Conservation (phyloP, 2,329 filamentous ascomycete genomes). For the Trichophyton simii region DNA sequence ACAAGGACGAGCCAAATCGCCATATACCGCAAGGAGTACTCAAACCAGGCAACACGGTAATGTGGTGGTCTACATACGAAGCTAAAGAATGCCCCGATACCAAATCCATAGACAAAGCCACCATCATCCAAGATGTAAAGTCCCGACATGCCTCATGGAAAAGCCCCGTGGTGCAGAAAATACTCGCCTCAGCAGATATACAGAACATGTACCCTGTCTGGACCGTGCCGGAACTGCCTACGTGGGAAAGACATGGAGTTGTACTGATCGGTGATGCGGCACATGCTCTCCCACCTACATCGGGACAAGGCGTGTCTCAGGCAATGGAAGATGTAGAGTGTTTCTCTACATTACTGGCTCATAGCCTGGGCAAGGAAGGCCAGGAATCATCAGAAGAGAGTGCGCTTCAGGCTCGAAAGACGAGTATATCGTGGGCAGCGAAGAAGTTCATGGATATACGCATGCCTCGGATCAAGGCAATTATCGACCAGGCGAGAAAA, state of each 20-base stretch:
- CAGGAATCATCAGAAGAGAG: neutral
- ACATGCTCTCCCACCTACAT: conserved; percentile 43
- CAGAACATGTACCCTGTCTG: conserved; percentile 39
- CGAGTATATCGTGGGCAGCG: conserved; percentile 19
- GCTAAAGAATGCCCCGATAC: conserved; percentile 23
- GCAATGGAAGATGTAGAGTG: conserved; percentile 44
- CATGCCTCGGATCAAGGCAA: conserved; percentile 23
- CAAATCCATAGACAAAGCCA: conserved; percentile 21
- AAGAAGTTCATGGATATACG: conserved; percentile 25
- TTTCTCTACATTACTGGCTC: conserved; percentile 31
- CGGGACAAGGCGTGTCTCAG: conserved; percentile 45
- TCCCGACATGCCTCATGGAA: conserved; percentile 35
- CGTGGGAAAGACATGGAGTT: conserved; percentile 37
- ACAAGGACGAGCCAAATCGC: conserved; percentile 13
- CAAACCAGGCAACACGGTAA: conserved; percentile 23
- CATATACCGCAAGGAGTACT: conserved; percentile 15
- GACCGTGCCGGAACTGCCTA: conserved; percentile 36
- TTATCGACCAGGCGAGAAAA: conserved; percentile 22
- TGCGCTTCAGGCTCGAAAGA: conserved; percentile 11
- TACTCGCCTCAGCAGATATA: conserved; percentile 28
- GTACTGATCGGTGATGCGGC: conserved; percentile 47
- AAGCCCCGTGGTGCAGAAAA: conserved; percentile 33
- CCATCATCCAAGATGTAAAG: conserved; percentile 26
- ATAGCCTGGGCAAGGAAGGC: conserved; percentile 18
- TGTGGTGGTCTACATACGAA: conserved; percentile 38